Conservation (phyloP, 225 moss, liverwort and hornwort species). For the Sphagnum contortum region DNA sequence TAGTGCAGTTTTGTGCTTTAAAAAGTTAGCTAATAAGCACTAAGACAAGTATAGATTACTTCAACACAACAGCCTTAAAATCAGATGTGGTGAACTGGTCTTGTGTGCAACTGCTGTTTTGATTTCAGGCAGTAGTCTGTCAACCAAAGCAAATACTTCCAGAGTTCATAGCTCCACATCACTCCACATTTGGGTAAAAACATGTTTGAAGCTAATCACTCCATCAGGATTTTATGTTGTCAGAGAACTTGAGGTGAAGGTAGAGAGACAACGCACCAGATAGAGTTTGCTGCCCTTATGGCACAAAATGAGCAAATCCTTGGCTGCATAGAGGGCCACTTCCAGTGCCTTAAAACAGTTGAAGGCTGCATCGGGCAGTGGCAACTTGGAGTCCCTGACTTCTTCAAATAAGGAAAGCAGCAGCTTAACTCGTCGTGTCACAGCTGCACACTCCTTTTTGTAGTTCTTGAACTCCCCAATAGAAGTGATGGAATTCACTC, state of each 20-base stretch:
- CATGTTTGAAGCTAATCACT: neutral
- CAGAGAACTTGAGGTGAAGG: neutral
- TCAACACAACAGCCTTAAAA: too few relatives aligned
- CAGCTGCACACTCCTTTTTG: conserved; percentile 56
- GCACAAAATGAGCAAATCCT: conserved; percentile 52
- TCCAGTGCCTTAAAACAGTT: conserved; percentile 44
- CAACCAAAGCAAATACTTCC: neutral
- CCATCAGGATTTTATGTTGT: neutral
- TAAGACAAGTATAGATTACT: too few relatives aligned
- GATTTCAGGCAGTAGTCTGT: neutral
- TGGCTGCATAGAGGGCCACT: conserved; percentile 41
- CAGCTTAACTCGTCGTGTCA: conserved; percentile 61
- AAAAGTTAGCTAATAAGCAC: too few relatives aligned
- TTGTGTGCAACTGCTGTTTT: neutral
- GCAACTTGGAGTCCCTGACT: conserved; percentile 38
- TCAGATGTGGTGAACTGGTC: too few relatives aligned
- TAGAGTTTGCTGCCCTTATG: conserved; percentile 75
- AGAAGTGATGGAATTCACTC: conserved; percentile 44
- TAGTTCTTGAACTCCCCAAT: conserved; percentile 60
- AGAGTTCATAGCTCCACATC: neutral
- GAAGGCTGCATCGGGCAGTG: conserved; percentile 36
- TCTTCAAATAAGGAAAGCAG: conserved; percentile 80
- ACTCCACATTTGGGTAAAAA: neutral
- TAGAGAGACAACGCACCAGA: conserved; percentile 31
- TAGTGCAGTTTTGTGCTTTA: too few relatives aligned